Evolutionary conservation across 2,329 filamentous ascomycete genomes (phyloP).

Genomic region (Ceratocystis albifundus): DNA sequence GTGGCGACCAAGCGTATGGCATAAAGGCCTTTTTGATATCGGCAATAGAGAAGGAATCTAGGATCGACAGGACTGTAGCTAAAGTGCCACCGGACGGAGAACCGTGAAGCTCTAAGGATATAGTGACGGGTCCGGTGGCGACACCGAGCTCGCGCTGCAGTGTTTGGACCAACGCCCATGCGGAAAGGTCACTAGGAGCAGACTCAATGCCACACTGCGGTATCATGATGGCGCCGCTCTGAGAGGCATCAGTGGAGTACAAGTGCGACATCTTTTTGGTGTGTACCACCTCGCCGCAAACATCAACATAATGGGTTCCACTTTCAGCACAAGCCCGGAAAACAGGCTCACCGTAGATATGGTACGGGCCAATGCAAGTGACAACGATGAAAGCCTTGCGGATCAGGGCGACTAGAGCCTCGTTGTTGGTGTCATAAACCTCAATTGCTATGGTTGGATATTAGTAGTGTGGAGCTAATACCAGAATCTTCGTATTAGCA

Average conservation of each 20-base stretch:
- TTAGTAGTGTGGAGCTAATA: conserved; percentile 6
- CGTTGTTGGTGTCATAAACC: conserved; percentile 38
- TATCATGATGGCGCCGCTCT: conserved; percentile 47
- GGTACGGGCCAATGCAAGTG: conserved; percentile 49
- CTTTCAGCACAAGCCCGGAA: conserved; percentile 51
- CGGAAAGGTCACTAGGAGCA: conserved; percentile 47
- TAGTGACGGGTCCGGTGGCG: conserved; percentile 42
- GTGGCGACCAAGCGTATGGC: conserved; percentile 48
- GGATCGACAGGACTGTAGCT: conserved; percentile 50
- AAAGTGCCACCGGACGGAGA: conserved; percentile 55
- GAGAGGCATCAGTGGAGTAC: conserved; percentile 43
- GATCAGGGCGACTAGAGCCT: conserved; percentile 37
- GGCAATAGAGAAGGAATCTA: conserved; percentile 42
- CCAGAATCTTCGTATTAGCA: not conserved
- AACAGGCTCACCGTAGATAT: conserved; percentile 44
- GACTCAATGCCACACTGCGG: conserved; percentile 53
- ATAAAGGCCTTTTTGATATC: conserved; percentile 37
- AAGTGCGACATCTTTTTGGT: conserved; percentile 49
- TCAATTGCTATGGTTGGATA: conserved; percentile 37
- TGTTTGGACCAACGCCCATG: conserved; percentile 41
- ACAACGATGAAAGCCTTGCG: conserved; percentile 47
- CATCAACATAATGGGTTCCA: conserved; percentile 54
- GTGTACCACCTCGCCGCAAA: conserved; percentile 50
- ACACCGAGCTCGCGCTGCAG: conserved; percentile 41
- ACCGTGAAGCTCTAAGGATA: conserved; percentile 39